Base-by-base conservation (phyloP, 441 rosid species). In the Kokia cookei region DNA sequence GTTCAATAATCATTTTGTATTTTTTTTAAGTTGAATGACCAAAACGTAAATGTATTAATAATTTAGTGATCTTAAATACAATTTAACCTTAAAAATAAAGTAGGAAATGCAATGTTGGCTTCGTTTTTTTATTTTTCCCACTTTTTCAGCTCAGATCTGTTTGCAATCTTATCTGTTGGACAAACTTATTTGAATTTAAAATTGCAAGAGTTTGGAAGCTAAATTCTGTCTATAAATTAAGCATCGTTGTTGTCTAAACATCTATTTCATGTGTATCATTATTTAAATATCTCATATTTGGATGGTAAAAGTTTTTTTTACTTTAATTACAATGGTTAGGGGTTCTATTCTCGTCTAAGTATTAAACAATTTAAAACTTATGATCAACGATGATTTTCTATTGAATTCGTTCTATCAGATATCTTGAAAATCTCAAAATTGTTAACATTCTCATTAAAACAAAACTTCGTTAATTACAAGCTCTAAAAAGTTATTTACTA, bases 311-410 rank as follows among this genome's bases (percentile, higher is more conserved):
- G 0, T 3, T 29, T 29, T 3, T 29, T 1, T 3, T 29, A 29
- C 5, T 0, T 4, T 29, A 29, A 29, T 29, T 0, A 29, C 5
- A 29, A 4, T 32, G 6, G 4, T 32, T 0, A 32, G 4, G 0
- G 6, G 1, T 5, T 32, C 1, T 0, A 32, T 32, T 32, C 7
- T 32, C 7, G 0, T 0, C 1, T 5, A 32, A 0, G 1, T 32
- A 32, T 32, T 0, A 32, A 32, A 1, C 1, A 32, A 0, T 0
- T 32, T 32, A 5, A 32, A 32, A 32, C 0, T 32, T 32, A 1
- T 5, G 37, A 32, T 1, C 0, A 32, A 32, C 0, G 0, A 4
- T 0, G 1, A 32, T 32, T 0, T 1, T 0, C 0, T 32, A 32
- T 1, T 0, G 5, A 0, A 32, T 0, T 32, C 1, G 4, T 4